Conservation (phyloP, 768 basidiomycete species). For the Nidularia sp. region DNA sequence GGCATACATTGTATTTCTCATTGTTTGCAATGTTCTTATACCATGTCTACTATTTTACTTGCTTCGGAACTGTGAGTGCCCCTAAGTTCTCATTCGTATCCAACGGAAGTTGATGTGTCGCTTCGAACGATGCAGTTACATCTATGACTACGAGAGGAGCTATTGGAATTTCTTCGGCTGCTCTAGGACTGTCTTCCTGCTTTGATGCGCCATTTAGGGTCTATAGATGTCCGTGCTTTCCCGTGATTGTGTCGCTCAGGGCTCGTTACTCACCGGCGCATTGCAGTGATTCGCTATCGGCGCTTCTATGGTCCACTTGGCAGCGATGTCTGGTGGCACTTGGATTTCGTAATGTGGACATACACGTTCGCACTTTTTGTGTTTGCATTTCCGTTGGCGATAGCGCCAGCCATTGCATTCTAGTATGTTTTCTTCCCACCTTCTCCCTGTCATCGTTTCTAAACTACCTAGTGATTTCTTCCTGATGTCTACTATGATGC, state of each 20-base stretch:
- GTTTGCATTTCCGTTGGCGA: slow-evolving; percentile 22
- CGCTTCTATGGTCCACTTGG: slow-evolving; percentile 19
- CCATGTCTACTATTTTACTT: slow-evolving; percentile 23
- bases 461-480: slow-evolving; percentile 21
- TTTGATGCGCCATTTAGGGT: slow-evolving; percentile 24
- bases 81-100: neutral
- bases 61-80: slow-evolving; percentile 15
- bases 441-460: neutral
- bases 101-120: neutral
- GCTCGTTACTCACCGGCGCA: neutral
- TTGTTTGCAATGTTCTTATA: slow-evolving; percentile 21
- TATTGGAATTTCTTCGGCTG: slow-evolving; percentile 22
- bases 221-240: slow-evolving; percentile 16
- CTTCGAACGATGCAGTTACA: slow-evolving; percentile 10
- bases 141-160: slow-evolving; percentile 15
- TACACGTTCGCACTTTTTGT: slow-evolving; percentile 20
- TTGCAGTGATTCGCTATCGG: slow-evolving; percentile 15
- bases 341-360: slow-evolving; percentile 28
- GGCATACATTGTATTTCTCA: slow-evolving; percentile 18
- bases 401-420: slow-evolving; percentile 19
- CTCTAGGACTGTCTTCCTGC: slow-evolving; percentile 23
- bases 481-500: slow-evolving; percentile 25
- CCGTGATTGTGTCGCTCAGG: neutral
- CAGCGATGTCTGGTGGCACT: slow-evolving; percentile 22
- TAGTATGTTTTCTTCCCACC: slow-evolving; percentile 11